Percentiles rank a stretch among this genome's conserved stretches.
Evolutionary conservation across 78 protist species (phyloP).

Genomic region (Neovahlkampfia damariscottae): DNA sequence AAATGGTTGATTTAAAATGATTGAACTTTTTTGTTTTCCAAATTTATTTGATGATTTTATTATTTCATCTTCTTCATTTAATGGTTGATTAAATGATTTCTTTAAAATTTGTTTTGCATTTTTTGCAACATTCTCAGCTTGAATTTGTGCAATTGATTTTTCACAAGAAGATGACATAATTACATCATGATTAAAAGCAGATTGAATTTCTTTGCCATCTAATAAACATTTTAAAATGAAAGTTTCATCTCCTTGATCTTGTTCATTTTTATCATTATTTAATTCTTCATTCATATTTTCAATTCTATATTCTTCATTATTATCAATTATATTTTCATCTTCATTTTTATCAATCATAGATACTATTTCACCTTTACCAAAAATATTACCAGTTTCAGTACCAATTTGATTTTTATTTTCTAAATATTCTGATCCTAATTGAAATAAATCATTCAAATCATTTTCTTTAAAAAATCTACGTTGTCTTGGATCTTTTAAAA

Average conservation of each 20-base stretch:
- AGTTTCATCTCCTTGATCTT: neutral
- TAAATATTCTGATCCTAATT: neutral
- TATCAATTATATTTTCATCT: neutral
- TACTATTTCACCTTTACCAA: neutral
- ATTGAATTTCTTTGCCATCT: neutral
- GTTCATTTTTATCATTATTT: neutral
- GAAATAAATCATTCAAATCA: slow-evolving; percentile 46
- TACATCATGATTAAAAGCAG: neutral
- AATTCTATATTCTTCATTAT: too few species aligned
- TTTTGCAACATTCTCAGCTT: neutral
- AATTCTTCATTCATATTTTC: too few species aligned
- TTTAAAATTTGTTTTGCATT: neutral
- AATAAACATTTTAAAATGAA: neutral
- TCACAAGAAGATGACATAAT: neutral
- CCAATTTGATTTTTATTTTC: too few species aligned
- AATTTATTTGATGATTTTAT: too few species aligned
- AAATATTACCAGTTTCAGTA: too few species aligned
- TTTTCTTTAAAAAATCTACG: neutral
- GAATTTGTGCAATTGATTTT: neutral
- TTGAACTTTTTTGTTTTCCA: too few species aligned
- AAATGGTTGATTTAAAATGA: too few species aligned
- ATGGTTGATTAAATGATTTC: too few species aligned
- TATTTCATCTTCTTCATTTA: too few species aligned
- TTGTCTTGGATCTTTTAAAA: slow-evolving; percentile 74
- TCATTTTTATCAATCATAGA: neutral